Conservation (phyloP, 331 rosid genomes). For the Spiraea crenata region DNA sequence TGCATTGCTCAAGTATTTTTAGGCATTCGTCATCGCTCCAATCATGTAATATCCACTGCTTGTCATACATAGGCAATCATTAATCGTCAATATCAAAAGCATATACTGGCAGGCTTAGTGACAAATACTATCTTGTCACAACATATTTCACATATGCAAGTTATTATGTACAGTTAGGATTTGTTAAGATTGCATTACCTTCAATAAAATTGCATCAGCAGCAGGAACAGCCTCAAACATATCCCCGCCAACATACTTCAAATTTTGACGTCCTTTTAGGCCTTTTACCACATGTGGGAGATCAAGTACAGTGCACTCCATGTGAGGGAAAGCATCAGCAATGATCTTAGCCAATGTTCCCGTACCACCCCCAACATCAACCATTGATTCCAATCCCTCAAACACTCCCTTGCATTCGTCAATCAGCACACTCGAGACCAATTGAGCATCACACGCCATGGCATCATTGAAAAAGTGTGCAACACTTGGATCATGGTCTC, state of each 20-base stretch:
- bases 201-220: constrained; percentile 19
- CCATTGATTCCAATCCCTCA: constrained; percentile 24
- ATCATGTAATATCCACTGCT: constrained; percentile 44
- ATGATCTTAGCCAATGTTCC: constrained; percentile 34
- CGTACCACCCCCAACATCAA: constrained; percentile 45
- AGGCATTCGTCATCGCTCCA: constrained; percentile 39
- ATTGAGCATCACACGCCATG: constrained; percentile 30
- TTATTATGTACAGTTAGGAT: too few species aligned
- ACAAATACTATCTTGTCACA: too few species aligned
- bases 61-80: neutral
- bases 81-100: too few species aligned
- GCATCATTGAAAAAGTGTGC: constrained; percentile 24
- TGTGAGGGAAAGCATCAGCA: constrained; percentile 23
- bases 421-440: constrained; percentile 15
- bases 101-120: too few species aligned
- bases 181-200: neutral
- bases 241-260: constrained; percentile 41
- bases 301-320: constrained; percentile 39
- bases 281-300: constrained; percentile 36
- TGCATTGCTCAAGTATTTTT: constrained; percentile 41
- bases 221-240: constrained; percentile 46
- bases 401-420: constrained; percentile 32
- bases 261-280: constrained; percentile 21
- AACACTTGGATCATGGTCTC: neutral
- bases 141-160: too few species aligned